Percentiles rank a stretch among this genome's conserved stretches.
These are phyloP conservation scores for Paraurostyla sp. DNA, from an alignment of 73 alveolate genomes.

Conservation along the genomic window DNA sequence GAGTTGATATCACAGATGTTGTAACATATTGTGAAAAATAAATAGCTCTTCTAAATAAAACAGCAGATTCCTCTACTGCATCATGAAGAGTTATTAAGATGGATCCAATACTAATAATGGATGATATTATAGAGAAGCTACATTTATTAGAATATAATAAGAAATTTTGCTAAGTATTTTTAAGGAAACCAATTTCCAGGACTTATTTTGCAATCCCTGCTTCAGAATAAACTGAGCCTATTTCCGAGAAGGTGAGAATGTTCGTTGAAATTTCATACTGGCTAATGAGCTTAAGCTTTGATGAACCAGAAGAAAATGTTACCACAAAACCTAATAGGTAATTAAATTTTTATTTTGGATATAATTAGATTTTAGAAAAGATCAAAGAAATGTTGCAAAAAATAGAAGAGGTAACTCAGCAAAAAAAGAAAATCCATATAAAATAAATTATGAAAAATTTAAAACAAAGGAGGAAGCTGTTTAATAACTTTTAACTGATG, in stretches of 20 bases:
- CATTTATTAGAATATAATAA: slow-evolving; percentile 89
- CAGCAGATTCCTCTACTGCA: slow-evolving; percentile 38
- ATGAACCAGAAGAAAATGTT: slow-evolving; percentile 47
- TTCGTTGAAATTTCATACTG: slow-evolving; percentile 84
- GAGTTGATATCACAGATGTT: slow-evolving; percentile 89
- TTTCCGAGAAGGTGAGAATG: slow-evolving; percentile 50
- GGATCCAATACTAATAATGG: slow-evolving; percentile 92
- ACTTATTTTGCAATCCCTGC: slow-evolving; percentile 86
- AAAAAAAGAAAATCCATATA: slow-evolving; percentile 15
- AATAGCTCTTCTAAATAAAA: slow-evolving; percentile 44
- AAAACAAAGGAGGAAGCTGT: slow-evolving; percentile 43
- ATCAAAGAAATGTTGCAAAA: slow-evolving; percentile 25
- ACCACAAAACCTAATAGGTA: slow-evolving; percentile 17
- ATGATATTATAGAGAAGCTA: slow-evolving; percentile 95
- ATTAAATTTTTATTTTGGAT: slow-evolving; percentile 6
- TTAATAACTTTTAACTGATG: slow-evolving; percentile 33
- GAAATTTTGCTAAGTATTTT: slow-evolving; percentile 80
- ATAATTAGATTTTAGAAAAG: slow-evolving; percentile 56
- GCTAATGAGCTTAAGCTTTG: slow-evolving; percentile 80
- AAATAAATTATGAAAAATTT: slow-evolving; percentile 11
- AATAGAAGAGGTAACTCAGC: slow-evolving; percentile 31
- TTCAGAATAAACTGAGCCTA: slow-evolving; percentile 34
- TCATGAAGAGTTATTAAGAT: slow-evolving; percentile 59
- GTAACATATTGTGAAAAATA: slow-evolving; percentile 84
- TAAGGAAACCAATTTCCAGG: slow-evolving; percentile 84